Conservation (phyloP, 345 rosid species). For the Eucalyptus dawsonii region DNA sequence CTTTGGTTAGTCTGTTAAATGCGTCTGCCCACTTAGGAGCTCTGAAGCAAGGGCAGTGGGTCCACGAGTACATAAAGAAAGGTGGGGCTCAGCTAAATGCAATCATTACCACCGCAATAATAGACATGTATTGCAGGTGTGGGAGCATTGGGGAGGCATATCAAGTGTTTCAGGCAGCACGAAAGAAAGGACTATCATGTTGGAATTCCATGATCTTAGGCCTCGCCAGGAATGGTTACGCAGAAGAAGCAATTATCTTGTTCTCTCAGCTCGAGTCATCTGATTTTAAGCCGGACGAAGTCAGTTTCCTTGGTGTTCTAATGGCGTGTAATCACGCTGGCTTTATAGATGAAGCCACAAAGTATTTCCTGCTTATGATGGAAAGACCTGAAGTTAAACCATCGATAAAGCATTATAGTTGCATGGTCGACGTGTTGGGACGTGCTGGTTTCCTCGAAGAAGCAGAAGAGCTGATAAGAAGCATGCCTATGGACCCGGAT, state of each 20-base stretch:
- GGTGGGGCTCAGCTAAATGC: conserved; percentile 32
- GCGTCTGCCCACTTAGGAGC: conserved; percentile 61
- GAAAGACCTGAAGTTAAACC: conserved; percentile 43
- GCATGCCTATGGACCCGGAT: conserved; percentile 41
- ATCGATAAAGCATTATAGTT: conserved; percentile 55
- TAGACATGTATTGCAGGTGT: conserved; percentile 73
- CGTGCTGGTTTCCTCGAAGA: conserved; percentile 49
- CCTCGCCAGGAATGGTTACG: conserved; percentile 50
- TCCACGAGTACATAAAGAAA: conserved; percentile 41
- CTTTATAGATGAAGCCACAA: conserved; percentile 29
- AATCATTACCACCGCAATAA: conserved; percentile 48
- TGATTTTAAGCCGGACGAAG: conserved; percentile 35
- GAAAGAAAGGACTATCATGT: conserved; percentile 39
- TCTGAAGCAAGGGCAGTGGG: conserved; percentile 57
- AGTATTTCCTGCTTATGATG: conserved; percentile 39
- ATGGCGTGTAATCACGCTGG: conserved; percentile 71
- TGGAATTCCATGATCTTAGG: conserved; percentile 87
- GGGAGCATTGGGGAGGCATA: conserved; percentile 43
- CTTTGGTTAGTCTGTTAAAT: conserved; percentile 69
- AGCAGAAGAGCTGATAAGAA: conserved; percentile 48
- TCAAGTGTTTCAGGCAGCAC: conserved; percentile 19
- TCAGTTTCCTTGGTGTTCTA: conserved; percentile 54
- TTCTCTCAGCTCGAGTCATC: conserved; percentile 41
- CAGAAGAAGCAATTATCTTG: conserved; percentile 34
- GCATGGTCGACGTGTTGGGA: conserved; percentile 57